phyloP scores from a whole-genome alignment of 1,284 basidiomycete species.

The Hemileia vastatrix region DNA sequence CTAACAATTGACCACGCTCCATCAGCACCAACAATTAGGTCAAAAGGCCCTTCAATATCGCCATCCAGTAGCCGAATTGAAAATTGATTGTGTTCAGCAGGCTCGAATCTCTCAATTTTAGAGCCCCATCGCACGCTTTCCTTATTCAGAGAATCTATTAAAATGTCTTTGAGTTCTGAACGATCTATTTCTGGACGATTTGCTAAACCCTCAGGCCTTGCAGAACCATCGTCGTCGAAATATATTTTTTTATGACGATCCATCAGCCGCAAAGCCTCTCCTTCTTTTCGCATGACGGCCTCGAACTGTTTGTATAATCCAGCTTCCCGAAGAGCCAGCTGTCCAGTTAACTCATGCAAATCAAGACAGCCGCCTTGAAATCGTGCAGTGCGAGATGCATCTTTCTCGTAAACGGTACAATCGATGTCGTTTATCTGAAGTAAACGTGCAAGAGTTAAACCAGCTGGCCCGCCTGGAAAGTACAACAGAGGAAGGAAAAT shows the following conservation, averaged over 20 bases:
- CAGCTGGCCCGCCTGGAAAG: slow-evolving; percentile 48
- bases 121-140: slow-evolving; percentile 38
- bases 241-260: no score
- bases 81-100: no score
- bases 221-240: no score
- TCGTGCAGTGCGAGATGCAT: slow-evolving; percentile 38
- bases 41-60: no score
- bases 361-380: slow-evolving; percentile 48
- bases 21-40: no score
- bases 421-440: slow-evolving; percentile 40
- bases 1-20: slow-evolving; percentile 49
- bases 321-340: slow-evolving; percentile 40
- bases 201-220: slow-evolving; percentile 52
- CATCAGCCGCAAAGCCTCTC: no score
- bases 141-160: slow-evolving; percentile 33
- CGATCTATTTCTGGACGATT: slow-evolving; percentile 28
- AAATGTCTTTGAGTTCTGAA: slow-evolving; percentile 36
- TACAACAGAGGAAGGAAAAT: no score
- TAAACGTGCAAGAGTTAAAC: slow-evolving; percentile 46
- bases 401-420: slow-evolving; percentile 45
- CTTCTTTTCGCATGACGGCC: slow-evolving; percentile 34
- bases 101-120: slow-evolving; percentile 25
- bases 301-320: slow-evolving; percentile 41
- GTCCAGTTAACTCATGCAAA: slow-evolving; percentile 46
- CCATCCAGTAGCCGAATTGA: no score